Evolutionary conservation across 2,329 filamentous ascomycete genomes (phyloP), one percentile per base, ranked within the genome.

Genomic region (Colletotrichum sp.): DNA sequence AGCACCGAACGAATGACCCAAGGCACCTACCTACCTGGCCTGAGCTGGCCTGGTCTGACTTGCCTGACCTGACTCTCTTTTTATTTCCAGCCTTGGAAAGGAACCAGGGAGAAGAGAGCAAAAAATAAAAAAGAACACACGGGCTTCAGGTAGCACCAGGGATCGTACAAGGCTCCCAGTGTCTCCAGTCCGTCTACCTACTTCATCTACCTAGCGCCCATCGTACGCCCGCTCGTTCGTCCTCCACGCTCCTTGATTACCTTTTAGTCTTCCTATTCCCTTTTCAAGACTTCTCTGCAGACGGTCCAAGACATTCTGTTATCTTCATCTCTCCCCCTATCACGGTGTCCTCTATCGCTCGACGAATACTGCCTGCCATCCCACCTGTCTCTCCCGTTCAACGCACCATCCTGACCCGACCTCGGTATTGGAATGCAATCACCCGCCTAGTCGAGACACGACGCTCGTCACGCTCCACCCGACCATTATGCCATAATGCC

Each of bases 401-500:
- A 52, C 70, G 21, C 43, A 52, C n/a, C 43, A 3, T 52, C 58
- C 28, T 36, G 59, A 43, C 58, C 55, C 36, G 34, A 63, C 38
- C 24, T 73, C 10, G 34, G 59, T 48, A 59, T 66, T 75, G 73
- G 73, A 75, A 75, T 75, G 73, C 69, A 73, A 58, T 38, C 64
- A 64, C 43, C 63, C 28, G 21, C 58, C 58, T 73, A 69, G 64
- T 24, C 58, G 63, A 75, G 62, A 73, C 55, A 56, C 52, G 66
- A 73, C 73, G 34, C 64, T 61, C 43, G n/a, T 43, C 58, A 73
- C 73, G 58, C 73, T 61, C 56, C 58, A 64, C 63, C 63, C 24
- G 43, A 18, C 28, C 48, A 75, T 73, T 59, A 68, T 75, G 70
- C 58, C 73, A 73, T 75, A 75, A 75, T 75, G 73, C 63, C 73